Conservation (phyloP, 257 asterid genomes). For the Solanum gandarillasii region DNA sequence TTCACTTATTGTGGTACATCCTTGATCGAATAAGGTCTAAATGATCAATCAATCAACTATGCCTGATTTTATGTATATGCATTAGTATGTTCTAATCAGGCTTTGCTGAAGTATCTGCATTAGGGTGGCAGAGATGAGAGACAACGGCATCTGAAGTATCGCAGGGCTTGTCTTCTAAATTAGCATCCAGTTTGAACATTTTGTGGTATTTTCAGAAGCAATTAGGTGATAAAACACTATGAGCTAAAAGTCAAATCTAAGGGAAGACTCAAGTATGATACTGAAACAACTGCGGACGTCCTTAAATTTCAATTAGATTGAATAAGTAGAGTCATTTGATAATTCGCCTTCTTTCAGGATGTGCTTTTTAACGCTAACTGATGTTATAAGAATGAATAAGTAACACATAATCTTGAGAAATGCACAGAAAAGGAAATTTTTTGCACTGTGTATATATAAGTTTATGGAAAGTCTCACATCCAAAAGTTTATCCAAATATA, state of each 20-base stretch:
- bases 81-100: too few species aligned
- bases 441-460: fast-evolving
- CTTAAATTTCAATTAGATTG: neutral
- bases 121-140: too few species aligned
- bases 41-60: neutral
- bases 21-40: neutral
- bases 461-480: too few species aligned
- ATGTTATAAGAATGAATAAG: neutral
- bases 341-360: neutral
- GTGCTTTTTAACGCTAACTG: neutral
- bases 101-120: neutral
- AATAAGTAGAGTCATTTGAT: neutral
- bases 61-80: too few species aligned
- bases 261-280: too few species aligned
- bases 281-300: fast-evolving
- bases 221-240: neutral
- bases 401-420: neutral
- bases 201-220: too few species aligned
- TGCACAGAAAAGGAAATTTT: neutral
- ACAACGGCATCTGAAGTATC: fast-evolving
- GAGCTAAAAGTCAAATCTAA: neutral
- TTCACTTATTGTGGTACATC: neutral
- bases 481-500: neutral
- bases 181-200: neutral
- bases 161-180: neutral